Conservation (phyloP, 2,329 filamentous ascomycete species). For the Truncatella angustata region DNA sequence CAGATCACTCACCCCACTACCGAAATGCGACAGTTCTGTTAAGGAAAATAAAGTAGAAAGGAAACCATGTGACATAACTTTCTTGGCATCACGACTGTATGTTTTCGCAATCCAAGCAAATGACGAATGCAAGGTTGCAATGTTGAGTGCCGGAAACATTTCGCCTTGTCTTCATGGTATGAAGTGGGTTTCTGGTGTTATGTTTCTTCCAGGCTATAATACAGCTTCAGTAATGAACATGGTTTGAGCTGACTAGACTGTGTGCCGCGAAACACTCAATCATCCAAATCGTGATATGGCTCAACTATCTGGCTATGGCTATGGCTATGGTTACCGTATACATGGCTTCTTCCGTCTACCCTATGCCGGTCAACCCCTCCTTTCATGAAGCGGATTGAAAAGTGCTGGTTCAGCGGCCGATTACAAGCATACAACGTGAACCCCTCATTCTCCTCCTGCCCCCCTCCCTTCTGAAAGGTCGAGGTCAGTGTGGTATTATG, state of each 20-base stretch:
- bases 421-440: neutral
- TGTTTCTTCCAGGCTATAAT: neutral
- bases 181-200: neutral
- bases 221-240: neutral
- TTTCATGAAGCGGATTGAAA: neutral
- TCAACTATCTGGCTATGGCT: no score
- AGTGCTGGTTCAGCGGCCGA: neutral
- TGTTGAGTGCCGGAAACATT: constrained; percentile 1
- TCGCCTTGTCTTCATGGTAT: constrained; percentile 1
- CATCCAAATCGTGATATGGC: neutral
- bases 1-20: neutral
- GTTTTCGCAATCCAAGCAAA: neutral
- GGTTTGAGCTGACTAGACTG: neutral
- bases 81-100: neutral
- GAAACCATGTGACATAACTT: neutral
- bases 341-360: neutral
- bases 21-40: neutral
- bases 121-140: constrained; percentile 1
- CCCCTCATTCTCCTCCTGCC: neutral
- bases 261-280: neutral
- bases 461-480: neutral
- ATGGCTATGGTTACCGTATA: no score
- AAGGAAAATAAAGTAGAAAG: neutral
- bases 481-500: neutral
- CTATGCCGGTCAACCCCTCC: neutral